These are phyloP conservation scores for Aspergillus jensenii DNA, from an alignment of 2,329 filamentous ascomycete genomes.

Conservation along the genomic window DNA sequence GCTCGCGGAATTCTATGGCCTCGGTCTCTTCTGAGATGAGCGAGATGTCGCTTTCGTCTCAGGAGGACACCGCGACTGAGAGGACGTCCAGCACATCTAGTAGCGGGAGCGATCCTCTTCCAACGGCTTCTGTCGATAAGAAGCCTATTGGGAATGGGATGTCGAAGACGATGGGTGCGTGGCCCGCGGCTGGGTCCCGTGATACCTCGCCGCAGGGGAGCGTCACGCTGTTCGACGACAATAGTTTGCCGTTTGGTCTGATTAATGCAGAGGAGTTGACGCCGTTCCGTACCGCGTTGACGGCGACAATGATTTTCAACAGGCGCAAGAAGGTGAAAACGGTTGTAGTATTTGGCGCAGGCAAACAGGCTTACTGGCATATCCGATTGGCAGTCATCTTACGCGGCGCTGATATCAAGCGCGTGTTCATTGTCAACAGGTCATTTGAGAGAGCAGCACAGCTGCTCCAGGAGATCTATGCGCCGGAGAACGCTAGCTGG, in stretches of 20 bases:
- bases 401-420: conserved; percentile 66
- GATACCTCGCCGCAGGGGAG: conserved; percentile 56
- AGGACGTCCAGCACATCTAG: conserved; percentile 16
- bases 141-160: conserved; percentile 26
- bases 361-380: conserved; percentile 93
- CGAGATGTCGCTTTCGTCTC: conserved; percentile 37
- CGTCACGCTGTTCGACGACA: conserved; percentile 58
- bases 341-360: conserved; percentile 81
- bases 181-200: conserved; percentile 35
- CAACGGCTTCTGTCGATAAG: conserved; percentile 31
- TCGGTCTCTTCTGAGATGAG: conserved; percentile 37
- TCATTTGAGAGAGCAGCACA: conserved; percentile 46
- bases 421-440: conserved; percentile 81
- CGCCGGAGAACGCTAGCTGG: conserved; percentile 56
- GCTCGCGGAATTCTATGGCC: conserved; percentile 31
- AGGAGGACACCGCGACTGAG: conserved; percentile 23
- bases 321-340: conserved; percentile 70
- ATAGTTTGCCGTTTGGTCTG: conserved; percentile 60
- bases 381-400: conserved; percentile 75
- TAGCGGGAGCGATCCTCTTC: conserved; percentile 29
- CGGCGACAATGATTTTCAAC: conserved; percentile 60
- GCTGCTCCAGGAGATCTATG: conserved; percentile 57
- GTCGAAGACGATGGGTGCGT: conserved; percentile 33
- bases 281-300: conserved; percentile 67
- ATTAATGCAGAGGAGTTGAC: conserved; percentile 69